Percentiles rank a stretch among this genome's conserved stretches.
Evolutionary conservation across 768 basidiomycete species (phyloP).

Genomic region (Leccinum subgranulosum): DNA sequence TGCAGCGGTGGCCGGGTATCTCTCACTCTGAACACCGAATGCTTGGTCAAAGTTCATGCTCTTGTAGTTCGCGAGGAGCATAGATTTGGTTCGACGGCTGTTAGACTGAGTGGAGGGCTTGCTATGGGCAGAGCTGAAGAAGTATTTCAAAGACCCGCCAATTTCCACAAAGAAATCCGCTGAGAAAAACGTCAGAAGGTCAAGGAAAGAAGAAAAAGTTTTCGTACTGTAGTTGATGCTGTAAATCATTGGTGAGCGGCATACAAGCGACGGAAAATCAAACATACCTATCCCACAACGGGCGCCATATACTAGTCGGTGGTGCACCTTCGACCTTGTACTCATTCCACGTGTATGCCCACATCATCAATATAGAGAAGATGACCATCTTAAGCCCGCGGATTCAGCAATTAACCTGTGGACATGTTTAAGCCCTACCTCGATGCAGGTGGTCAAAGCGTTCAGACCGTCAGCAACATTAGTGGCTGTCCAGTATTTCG

Average conservation of each 20-base stretch:
- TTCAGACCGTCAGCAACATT: slow-evolving; percentile 85
- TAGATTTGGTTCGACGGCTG: slow-evolving; percentile 12
- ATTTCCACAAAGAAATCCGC: slow-evolving; percentile 73
- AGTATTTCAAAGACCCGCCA: slow-evolving; percentile 57
- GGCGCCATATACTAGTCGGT: slow-evolving; percentile 61
- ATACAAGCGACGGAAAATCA: not conserved
- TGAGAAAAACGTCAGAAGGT: slow-evolving; percentile 23
- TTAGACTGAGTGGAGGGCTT: slow-evolving; percentile 25
- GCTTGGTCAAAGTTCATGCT: slow-evolving; percentile 38
- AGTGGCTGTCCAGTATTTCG: slow-evolving; percentile 76
- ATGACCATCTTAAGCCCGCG: slow-evolving; percentile 65
- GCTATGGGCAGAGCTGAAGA: slow-evolving; percentile 40
- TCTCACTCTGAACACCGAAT: slow-evolving; percentile 33
- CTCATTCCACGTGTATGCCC: slow-evolving; percentile 75
- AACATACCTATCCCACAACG: slow-evolving; percentile 61
- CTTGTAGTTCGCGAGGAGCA: slow-evolving; percentile 24
- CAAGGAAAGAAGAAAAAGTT: not conserved
- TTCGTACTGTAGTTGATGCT: slow-evolving; percentile 47
- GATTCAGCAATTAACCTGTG: slow-evolving; percentile 3
- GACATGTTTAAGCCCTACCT: slow-evolving; percentile 44
- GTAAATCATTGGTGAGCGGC: slow-evolving; percentile 3
- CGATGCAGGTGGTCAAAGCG: slow-evolving; percentile 79
- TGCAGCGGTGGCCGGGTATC: slow-evolving; percentile 10
- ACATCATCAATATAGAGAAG: slow-evolving; percentile 75
- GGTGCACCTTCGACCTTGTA: slow-evolving; percentile 48